phyloP scores from a whole-genome alignment of 2,329 filamentous ascomycete species.

The Colletotrichum musicola region DNA sequence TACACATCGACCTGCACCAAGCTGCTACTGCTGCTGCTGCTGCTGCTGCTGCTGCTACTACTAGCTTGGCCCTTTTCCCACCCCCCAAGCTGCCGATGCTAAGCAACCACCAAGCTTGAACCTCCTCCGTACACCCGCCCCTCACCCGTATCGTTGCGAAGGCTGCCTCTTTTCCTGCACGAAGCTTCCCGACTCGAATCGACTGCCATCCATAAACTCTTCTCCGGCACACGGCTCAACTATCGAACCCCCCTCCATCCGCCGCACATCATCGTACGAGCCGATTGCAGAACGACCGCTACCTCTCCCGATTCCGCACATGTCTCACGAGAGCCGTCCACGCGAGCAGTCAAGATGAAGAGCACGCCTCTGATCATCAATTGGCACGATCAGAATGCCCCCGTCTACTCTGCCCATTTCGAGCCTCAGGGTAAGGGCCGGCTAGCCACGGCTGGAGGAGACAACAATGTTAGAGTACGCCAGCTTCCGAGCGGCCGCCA shows the following conservation, averaged over 20 bases:
- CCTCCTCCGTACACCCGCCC: slow-evolving; percentile 16
- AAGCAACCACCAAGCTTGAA: slow-evolving; percentile 33
- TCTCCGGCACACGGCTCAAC: slow-evolving; percentile 2
- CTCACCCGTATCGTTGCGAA: slow-evolving; percentile 3
- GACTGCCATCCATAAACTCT: slow-evolving; percentile 6
- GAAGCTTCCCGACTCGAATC: slow-evolving; percentile 34
- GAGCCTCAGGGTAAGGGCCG: slow-evolving; percentile 92
- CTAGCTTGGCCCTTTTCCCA: background rate
- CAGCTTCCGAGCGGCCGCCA: slow-evolving; percentile 11
- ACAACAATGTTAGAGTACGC: slow-evolving; percentile 93
- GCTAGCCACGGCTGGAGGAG: slow-evolving; percentile 92
- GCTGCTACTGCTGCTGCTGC: background rate
- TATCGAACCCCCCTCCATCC: background rate
- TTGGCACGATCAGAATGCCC: slow-evolving; percentile 98
- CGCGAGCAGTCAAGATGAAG: slow-evolving; percentile 79
- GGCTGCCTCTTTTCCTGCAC: slow-evolving; percentile 17
- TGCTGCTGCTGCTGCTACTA: background rate
- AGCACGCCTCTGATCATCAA: slow-evolving; percentile 95
- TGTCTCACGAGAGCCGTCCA: slow-evolving; percentile 40
- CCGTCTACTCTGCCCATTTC: slow-evolving; percentile 97
- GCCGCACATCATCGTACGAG: slow-evolving; percentile 17
- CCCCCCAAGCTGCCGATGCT: slow-evolving; percentile 21
- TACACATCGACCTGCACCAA: background rate
- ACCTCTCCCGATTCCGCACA: slow-evolving; percentile 22
- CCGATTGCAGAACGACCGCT: background rate